Conservation (phyloP, 2,329 filamentous ascomycete genomes). For the Chalaropsis ovoidea region DNA sequence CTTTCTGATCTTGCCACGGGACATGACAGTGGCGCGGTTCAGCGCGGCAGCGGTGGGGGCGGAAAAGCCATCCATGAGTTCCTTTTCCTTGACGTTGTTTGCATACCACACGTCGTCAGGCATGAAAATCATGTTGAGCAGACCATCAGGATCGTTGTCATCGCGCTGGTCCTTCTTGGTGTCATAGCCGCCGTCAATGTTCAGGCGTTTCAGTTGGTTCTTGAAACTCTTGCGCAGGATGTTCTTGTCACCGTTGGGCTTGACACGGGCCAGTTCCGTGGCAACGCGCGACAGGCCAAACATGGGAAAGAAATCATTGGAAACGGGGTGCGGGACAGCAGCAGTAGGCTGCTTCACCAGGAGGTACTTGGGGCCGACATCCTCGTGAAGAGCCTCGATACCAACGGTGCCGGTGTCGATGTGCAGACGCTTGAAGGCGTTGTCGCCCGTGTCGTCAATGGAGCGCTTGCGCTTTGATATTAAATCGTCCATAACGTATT, state of each 20-base stretch:
- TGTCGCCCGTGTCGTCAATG: constrained; percentile 46
- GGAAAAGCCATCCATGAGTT: constrained; percentile 46
- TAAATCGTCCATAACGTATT: constrained; percentile 37
- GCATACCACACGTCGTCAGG: constrained; percentile 50
- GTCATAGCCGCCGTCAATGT: constrained; percentile 53
- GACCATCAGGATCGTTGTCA: constrained; percentile 41
- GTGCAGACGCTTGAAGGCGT: constrained; percentile 52
- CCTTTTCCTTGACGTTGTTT: constrained; percentile 44
- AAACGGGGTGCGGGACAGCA: constrained; percentile 27
- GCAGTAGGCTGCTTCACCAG: constrained; percentile 40
- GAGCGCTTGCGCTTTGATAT: constrained; percentile 54
- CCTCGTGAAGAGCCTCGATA: constrained; percentile 55
- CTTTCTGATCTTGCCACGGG: constrained; percentile 36
- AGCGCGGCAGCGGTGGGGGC: constrained; percentile 38
- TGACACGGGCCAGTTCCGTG: constrained; percentile 51
- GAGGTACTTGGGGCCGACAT: constrained; percentile 58
- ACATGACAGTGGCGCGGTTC: constrained; percentile 46
- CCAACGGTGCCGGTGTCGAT: constrained; percentile 45
- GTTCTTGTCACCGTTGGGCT: constrained; percentile 58
- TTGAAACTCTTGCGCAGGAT: constrained; percentile 59
- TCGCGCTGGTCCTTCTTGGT: constrained; percentile 48
- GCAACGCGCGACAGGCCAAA: constrained; percentile 49
- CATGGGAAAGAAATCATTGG: constrained; percentile 49
- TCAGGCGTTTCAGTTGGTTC: constrained; percentile 55
- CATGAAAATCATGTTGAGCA: constrained; percentile 42